Base-by-base conservation (phyloP, 2,329 filamentous ascomycete genomes). In the Ascosphaera acerosa region DNA sequence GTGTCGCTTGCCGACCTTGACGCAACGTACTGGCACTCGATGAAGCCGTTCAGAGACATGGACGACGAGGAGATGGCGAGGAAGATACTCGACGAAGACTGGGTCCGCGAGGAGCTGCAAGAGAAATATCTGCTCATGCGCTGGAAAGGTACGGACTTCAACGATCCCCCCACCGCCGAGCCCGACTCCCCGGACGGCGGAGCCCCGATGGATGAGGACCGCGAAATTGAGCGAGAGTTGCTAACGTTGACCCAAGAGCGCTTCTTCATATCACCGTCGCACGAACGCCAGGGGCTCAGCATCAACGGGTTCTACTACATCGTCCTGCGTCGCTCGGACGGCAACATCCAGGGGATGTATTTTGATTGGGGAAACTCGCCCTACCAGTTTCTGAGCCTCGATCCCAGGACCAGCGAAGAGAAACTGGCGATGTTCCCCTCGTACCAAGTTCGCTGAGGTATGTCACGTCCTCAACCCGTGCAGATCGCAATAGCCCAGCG, bases 111-210 rank as follows among this genome's bases (percentile, higher is more conserved):
- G 34, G 39, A 50, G 37, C 32, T 57, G 33, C 48, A 46, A 12
- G 46, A 48, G 34, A 50, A 52, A 16, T 60, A 56, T 56, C 55
- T 61, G 30, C 38, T 61, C 38, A 61, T 61, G 57, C 46, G 57
- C 36, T 61, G 57, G 57, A 61, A 61, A 44, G 57, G 55, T 55
- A 36, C n/a, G n/a, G n/a, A n/a, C n/a, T n/a, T n/a, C n/a, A n/a
- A n/a, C n/a, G n/a, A n/a, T n/a, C n/a, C n/a, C n/a, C n/a, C n/a
- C n/a, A n/a, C n/a, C n/a, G n/a, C n/a, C n/a, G n/a, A n/a, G n/a
- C n/a, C n/a, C n/a, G n/a, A n/a, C n/a, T n/a, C n/a, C n/a, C n/a
- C n/a, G n/a, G n/a, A n/a, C n/a, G n/a, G n/a, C n/a, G n/a, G n/a
- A n/a, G n/a, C n/a, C n/a, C n/a, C n/a, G n/a, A n/a, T n/a, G n/a